phyloP scores from a whole-genome alignment of 1,284 basidiomycete species.

The Coniophora puteana region DNA sequence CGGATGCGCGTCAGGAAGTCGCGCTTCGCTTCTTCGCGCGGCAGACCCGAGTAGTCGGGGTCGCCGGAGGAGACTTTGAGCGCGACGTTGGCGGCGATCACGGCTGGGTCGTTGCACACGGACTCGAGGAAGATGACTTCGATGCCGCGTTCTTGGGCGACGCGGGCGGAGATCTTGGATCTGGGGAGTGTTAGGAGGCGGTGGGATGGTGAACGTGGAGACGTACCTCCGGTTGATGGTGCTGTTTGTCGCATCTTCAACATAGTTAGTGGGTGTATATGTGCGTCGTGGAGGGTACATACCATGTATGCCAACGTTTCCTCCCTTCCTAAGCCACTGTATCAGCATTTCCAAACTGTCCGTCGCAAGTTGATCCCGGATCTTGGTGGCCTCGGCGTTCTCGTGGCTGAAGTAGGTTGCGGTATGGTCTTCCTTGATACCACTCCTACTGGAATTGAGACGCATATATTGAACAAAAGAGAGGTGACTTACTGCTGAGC shows the following conservation, averaged over 20 bases:
- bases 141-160: slow-evolving; percentile 89
- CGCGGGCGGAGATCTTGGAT: slow-evolving; percentile 75
- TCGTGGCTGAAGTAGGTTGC: slow-evolving; percentile 90
- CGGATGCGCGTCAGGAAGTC: slow-evolving; percentile 93
- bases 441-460: slow-evolving; percentile 45
- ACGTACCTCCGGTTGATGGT: slow-evolving; percentile 69
- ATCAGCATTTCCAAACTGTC: slow-evolving; percentile 97
- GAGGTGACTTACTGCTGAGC: slow-evolving; percentile 57
- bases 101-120: slow-evolving; percentile 88
- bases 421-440: slow-evolving; percentile 87
- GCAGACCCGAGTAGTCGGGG: slow-evolving; percentile 93
- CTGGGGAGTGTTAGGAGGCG: slow-evolving; percentile 34
- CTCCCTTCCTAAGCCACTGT: slow-evolving; percentile 90
- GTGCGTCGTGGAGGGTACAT: slow-evolving; percentile 10
- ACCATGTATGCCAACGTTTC: slow-evolving; percentile 99
- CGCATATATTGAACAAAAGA: neutral
- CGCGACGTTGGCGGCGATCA: slow-evolving; percentile 94
- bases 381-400: slow-evolving; percentile 75
- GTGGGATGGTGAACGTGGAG: neutral
- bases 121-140: slow-evolving; percentile 94
- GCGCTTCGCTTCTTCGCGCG: slow-evolving; percentile 78
- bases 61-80: slow-evolving; percentile 96
- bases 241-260: slow-evolving; percentile 89
- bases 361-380: slow-evolving; percentile 82
- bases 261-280: slow-evolving; percentile 10